Conservation (phyloP, 768 basidiomycete species). For the Cyclocybe aegerita region DNA sequence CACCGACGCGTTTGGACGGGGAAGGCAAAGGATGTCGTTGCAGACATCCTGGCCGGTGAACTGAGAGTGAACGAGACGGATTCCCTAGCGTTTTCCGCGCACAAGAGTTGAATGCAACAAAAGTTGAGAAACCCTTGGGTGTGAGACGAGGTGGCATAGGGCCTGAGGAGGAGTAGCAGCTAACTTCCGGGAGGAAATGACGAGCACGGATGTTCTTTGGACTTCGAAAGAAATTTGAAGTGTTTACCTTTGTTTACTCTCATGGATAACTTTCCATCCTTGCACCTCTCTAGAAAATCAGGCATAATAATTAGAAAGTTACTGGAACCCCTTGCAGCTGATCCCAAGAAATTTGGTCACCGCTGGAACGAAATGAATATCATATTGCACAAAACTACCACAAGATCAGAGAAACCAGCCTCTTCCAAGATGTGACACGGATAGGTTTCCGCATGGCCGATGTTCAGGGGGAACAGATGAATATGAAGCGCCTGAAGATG, state of each 20-base stretch:
- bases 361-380: no score
- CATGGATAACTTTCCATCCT: neutral
- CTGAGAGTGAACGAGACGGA: slow-evolving; percentile 35
- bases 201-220: neutral
- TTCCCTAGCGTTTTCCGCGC: slow-evolving; percentile 33
- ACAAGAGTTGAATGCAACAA: slow-evolving; percentile 59
- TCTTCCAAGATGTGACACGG: no score
- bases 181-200: slow-evolving; percentile 6
- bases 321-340: no score
- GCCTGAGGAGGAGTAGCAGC: neutral
- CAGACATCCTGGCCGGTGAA: slow-evolving; percentile 37
- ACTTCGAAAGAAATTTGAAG: slow-evolving; percentile 28
- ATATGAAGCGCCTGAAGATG: no score
- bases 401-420: no score
- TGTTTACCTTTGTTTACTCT: slow-evolving; percentile 30
- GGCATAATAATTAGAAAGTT: neutral
- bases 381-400: no score
- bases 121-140: slow-evolving; percentile 49
- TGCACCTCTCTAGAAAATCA: slow-evolving; percentile 1
- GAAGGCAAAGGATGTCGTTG: slow-evolving; percentile 20
- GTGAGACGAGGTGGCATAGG: slow-evolving; percentile 54
- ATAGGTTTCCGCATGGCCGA: no score
- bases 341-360: no score
- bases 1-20: slow-evolving; percentile 26
- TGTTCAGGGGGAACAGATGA: no score